These are phyloP conservation scores for Nitzschia sp. DNA, from an alignment of 108 stramenopile genomes.

Conservation along the genomic window DNA sequence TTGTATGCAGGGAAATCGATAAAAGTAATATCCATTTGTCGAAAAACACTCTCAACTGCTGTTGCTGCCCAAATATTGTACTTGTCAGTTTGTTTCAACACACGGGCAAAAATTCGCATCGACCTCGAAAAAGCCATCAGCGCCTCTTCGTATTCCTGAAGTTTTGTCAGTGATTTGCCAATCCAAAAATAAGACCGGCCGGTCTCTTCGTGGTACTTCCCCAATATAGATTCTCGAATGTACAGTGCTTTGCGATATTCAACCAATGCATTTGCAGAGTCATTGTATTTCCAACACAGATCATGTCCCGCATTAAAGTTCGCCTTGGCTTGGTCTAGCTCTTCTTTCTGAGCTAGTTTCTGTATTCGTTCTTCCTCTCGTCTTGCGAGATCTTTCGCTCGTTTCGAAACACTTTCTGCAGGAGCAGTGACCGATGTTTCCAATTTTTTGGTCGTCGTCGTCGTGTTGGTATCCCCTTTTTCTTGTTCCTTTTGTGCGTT, in stretches of 20 bases:
- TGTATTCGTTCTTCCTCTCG: slow-evolving; percentile 15
- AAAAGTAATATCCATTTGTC: slow-evolving; percentile 14
- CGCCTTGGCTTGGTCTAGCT: slow-evolving; percentile 31
- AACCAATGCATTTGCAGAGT: slow-evolving; percentile 25
- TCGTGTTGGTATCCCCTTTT: neutral
- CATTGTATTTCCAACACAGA: slow-evolving; percentile 33
- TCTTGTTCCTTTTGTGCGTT: neutral
- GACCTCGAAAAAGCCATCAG: slow-evolving; percentile 35
- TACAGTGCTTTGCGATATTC: slow-evolving; percentile 33
- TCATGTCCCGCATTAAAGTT: slow-evolving; percentile 32
- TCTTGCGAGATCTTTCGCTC: slow-evolving; percentile 4
- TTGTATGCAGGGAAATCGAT: slow-evolving; percentile 10
- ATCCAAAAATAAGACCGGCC: slow-evolving; percentile 40
- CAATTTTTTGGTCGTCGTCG: neutral
- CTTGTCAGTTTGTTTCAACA: slow-evolving; percentile 26
- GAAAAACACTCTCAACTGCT: slow-evolving; percentile 18
- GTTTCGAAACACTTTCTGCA: neutral
- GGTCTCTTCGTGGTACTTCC: slow-evolving; percentile 38
- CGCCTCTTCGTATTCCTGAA: slow-evolving; percentile 34
- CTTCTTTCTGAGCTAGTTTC: slow-evolving; percentile 6
- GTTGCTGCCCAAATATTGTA: slow-evolving; percentile 28
- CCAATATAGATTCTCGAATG: slow-evolving; percentile 28
- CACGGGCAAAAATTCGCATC: slow-evolving; percentile 35
- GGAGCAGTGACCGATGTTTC: neutral
- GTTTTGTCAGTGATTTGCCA: slow-evolving; percentile 29